Evolutionary conservation across 768 basidiomycete genomes (phyloP).

Genomic region (Suillus variegatus): DNA sequence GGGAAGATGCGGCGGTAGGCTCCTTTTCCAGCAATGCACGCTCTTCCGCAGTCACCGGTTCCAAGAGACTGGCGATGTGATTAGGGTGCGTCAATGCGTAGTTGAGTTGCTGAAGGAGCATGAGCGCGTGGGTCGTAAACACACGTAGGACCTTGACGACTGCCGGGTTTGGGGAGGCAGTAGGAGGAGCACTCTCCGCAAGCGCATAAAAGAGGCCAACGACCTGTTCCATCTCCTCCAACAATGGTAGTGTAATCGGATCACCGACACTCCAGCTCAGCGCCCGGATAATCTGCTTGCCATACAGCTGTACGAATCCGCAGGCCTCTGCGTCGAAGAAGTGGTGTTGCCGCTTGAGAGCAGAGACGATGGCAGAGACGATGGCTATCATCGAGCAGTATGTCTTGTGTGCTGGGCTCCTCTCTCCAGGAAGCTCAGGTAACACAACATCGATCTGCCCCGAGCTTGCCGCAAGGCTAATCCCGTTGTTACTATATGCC

Average conservation of each 20-base stretch:
- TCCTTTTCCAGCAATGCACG: conserved; percentile 69
- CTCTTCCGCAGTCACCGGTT: conserved; percentile 79
- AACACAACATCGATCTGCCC: conserved; percentile 69
- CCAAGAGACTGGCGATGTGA: conserved; percentile 78
- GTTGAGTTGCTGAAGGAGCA: conserved; percentile 84
- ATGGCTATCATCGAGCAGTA: conserved; percentile 88
- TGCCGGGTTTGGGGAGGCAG: conserved; percentile 37
- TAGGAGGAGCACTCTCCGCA: conserved; percentile 44
- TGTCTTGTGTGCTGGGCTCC: conserved; percentile 75
- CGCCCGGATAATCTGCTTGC: conserved; percentile 74
- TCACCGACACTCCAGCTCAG: conserved; percentile 84
- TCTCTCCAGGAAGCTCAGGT: conserved; percentile 71
- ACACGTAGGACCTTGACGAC: conserved; percentile 66
- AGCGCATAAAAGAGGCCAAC: conserved; percentile 78
- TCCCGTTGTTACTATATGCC: conserved; percentile 81
- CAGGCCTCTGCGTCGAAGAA: conserved; percentile 86
- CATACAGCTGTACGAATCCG: conserved; percentile 83
- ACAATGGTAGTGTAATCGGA: conserved; percentile 67
- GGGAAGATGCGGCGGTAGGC: conserved; percentile 29
- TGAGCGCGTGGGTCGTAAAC: conserved; percentile 67
- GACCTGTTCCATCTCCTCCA: conserved; percentile 84
- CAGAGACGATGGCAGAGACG: conserved; percentile 67
- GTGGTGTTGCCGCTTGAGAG: conserved; percentile 65
- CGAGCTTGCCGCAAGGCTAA: conserved; percentile 73
- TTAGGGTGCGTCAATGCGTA: conserved; percentile 92